Conservation (phyloP, 805 yeast species). For the Yamadazyma kitorensis region DNA sequence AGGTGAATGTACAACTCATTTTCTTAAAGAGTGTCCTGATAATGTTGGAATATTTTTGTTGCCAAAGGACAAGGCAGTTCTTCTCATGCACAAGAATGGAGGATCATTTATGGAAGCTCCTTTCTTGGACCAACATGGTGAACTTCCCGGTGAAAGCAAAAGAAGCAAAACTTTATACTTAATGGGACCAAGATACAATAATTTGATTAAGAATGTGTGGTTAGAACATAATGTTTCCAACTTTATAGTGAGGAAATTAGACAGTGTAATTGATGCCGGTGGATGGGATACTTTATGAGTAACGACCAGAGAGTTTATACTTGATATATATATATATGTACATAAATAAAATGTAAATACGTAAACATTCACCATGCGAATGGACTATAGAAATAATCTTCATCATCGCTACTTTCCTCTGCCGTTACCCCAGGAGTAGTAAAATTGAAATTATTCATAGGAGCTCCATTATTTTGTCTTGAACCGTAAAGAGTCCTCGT, state of each 20-base stretch:
- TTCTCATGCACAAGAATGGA: conserved; percentile 65
- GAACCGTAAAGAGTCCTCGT: conserved; percentile 30
- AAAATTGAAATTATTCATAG: conserved; percentile 8
- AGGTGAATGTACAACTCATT: conserved; percentile 84
- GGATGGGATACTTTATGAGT: conserved; percentile 87
- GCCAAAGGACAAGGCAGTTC: conserved; percentile 64
- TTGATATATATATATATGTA: conserved; percentile 1
- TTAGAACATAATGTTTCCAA: conserved; percentile 76
- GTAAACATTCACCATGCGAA: conserved; percentile 10
- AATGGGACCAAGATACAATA: conserved; percentile 58
- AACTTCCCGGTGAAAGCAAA: conserved; percentile 69
- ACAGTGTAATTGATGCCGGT: conserved; percentile 78
- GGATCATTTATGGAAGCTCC: conserved; percentile 89
- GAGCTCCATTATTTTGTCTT: conserved; percentile 14
- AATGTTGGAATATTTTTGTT: conserved; percentile 69
- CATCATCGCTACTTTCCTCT: conserved; percentile 7
- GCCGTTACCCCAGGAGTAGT: conserved; percentile 3
- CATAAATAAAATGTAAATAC: conserved; percentile 1
- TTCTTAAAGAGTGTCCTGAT: conserved; percentile 56
- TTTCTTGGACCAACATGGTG: conserved; percentile 83
- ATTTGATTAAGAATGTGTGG: conserved; percentile 68
- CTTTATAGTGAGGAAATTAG: conserved; percentile 74
- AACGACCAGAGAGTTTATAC: not conserved
- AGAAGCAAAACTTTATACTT: conserved; percentile 71
- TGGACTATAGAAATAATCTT: conserved; percentile 12